Evolutionary conservation across 1,139 yeast genomes (phyloP), one percentile per base, ranked within the genome.

Genomic region (Yamadazyma trypodendri): DNA sequence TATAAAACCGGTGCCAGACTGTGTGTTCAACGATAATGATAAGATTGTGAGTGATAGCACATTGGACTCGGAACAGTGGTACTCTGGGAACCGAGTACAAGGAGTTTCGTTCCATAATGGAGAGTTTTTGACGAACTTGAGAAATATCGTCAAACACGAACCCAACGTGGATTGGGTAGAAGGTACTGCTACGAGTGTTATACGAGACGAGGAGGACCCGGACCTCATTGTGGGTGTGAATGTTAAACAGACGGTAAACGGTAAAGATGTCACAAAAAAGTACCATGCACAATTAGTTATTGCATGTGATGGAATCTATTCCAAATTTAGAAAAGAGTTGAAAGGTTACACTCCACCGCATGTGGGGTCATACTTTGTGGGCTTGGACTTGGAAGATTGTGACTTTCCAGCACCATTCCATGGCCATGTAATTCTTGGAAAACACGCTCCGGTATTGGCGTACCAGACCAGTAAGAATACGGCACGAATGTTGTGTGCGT

Each of bases 41-140:
- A 81, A 81, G 56, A 36, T 77, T 3, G 59, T 58, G 10, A 44
- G 56, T 17, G 89, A 82, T 51, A 49, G 63, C 6, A 77, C 83
- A 2, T 52, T 83, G 27, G 56, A 66, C 32, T 48, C 65, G 20
- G 51, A 59, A 21, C 79, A 67, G 8, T 84, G 82, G 77, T 89
- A 84, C 41, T 64, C 65, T n/a, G 76, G 69, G 48, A 79, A 75
- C 38, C 64, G 74, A 33, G 87, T 84, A 30, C 66, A 81, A 49
- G 97, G 97, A 38, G 84, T 86, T 9, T 81, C 92, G 2, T 89
- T 92, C 63, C 96, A 88, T 52, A 97, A 92, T 58, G 98, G 98
- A 13, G 81, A 79, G 40, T 92, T 94, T 54, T 74, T 92, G 43
- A 69, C 71, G 63, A 88, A 87, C 53, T 68, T 92, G 49, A 75